Evolutionary conservation across 495 filamentous ascomycete species (phyloP), one percentile per base, ranked within the genome.

Genomic region (Daldinia bambusicola): DNA sequence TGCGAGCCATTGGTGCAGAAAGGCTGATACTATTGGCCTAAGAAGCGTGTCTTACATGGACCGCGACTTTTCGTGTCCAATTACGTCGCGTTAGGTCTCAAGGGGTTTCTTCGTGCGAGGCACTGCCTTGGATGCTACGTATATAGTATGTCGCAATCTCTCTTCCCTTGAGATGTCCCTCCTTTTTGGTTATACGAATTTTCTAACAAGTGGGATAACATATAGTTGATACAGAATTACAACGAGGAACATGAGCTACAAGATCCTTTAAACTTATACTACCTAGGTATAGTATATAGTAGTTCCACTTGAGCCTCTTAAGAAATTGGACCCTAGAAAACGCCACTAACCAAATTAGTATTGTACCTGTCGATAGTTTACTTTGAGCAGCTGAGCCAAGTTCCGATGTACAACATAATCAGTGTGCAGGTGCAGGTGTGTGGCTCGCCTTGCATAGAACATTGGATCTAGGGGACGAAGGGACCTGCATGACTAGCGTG

Each of bases 401-500:
- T 48, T 48, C 43, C 43, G 18, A 48, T 48, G 43, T 64, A 40
- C 18, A n/a, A 64, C 61, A 55, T 16, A 52, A n/a, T 16, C 63
- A n/a, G 18, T 43, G 16, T 43, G 40, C 40, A 53, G 26, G 45
- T 62, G 68, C 61, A 66, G 68, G 34, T 22, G 56, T 63, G 30
- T 32, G 57, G 69, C 53, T 31, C 69, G 50, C 64, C 64, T 57
- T 72, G 64, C 69, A 72, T 67, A 62, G 62, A 61, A 71, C 69
- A 72, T 67, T 58, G 62, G 57, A 71, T 58, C 56, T 58, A 72
- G 55, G 69, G 70, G 61, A 66, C 32, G 40, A 52, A 65, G 48
- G 70, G 70, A 73, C 70, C 70, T 73, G 70, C 70, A 73, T 73
- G 51, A 6, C 48, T 73, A 73, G 70, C 66, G 70, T 62, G 30